A percentile compares a stretch with the other conserved stretches of the same genome.
phyloP scores from a whole-genome alignment of 176 grass and related monocot genomes.

The Carex littledalei region DNA sequence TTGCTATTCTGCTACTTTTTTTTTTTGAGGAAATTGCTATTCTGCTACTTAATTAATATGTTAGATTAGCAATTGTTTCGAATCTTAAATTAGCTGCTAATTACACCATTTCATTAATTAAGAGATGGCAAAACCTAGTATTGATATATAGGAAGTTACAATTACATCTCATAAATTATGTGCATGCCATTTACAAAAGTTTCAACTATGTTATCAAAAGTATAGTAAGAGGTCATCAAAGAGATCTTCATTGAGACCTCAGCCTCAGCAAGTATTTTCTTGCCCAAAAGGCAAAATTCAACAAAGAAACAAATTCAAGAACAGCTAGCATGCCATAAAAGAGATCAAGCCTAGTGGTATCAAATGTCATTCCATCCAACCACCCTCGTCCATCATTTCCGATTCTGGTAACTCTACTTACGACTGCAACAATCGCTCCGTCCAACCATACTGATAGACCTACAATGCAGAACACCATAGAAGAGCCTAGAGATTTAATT shows the following conservation, averaged over 20 bases:
- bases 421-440: conserved; percentile 30
- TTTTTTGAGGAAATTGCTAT: too few relatives aligned
- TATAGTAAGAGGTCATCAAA: conserved; percentile 4
- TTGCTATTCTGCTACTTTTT: too few relatives aligned
- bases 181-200: not conserved
- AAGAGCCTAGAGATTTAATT: conserved; percentile 54
- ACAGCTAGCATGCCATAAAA: conserved; percentile 55
- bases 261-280: conserved; percentile 34
- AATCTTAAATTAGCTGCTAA: too few relatives aligned
- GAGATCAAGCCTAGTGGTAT: conserved; percentile 50
- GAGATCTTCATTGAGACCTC: not conserved
- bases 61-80: too few relatives aligned
- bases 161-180: not conserved
- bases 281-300: conserved; percentile 68
- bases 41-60: too few relatives aligned
- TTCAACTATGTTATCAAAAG: not conserved
- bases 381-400: conserved; percentile 33
- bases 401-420: conserved; percentile 36
- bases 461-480: conserved; percentile 53
- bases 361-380: conserved; percentile 53
- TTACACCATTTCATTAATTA: too few relatives aligned
- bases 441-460: conserved; percentile 41
- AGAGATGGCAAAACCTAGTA: too few relatives aligned
- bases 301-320: conserved; percentile 40
- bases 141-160: not conserved